Evolutionary conservation across 768 basidiomycete genomes (phyloP), one percentile per base, ranked within the genome.

Genomic region (Kwoniella botswanensis): DNA sequence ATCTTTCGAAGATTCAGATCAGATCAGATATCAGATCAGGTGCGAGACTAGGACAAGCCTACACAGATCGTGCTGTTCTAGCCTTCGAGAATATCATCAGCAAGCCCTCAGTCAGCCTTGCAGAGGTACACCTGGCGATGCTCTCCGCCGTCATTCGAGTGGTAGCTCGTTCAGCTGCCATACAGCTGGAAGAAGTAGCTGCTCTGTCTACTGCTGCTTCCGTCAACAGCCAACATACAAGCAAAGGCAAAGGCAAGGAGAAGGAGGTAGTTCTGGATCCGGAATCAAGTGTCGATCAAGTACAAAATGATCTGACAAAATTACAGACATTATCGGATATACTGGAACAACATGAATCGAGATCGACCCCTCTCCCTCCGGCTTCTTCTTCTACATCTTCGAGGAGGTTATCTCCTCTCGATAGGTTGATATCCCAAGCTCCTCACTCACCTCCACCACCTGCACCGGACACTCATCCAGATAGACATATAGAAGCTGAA

Each of bases 101-200:
- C 6, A 11, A 6, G 17, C 46, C 46, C 12, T 50, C 46, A 50
- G 3, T 50, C 12, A 13, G 46, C 12, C 46, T 50, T 13, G 46
- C 9, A 50, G 6, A 50, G 12, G 46, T 4, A 18, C 46, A 10
- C 46, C 12, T 18, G 13, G 24, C 43, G 17, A 79, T 79, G 78
- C 44, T 79, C 29, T 75, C 75, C 17, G 73, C 75, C 21, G 70
- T 67, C 13, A 58, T 79, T 3, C 42, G 81, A 35, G 81, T 82
- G 4, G 55, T 74, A 13, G 75, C 76, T 18, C 70, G 81, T 13
- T 65, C 79, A 46, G 73, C 75, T 5, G 68, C 77, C 12, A 78
- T 80, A 1, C 81, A 82, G 68, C 55, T 82, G 3, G 81, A 82
- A 65, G 79, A 79, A 58, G 72, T 74, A 4, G 75, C 78, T 0